Evolutionary conservation across 2,329 filamentous ascomycete genomes (phyloP).

Genomic region (Chlorencoelia australis): DNA sequence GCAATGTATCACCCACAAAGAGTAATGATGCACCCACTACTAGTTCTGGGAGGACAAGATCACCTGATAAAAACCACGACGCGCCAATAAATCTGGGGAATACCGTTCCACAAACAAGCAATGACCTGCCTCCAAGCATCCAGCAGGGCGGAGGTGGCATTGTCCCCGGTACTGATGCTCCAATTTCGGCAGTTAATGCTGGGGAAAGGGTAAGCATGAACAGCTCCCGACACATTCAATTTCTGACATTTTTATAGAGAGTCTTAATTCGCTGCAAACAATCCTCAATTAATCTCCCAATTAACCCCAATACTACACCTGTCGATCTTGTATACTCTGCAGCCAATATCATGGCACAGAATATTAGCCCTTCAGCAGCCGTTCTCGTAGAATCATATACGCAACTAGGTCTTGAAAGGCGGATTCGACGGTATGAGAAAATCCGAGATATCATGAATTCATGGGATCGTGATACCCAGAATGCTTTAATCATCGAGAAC

Average conservation of each 20-base stretch:
- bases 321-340: conserved; percentile 63
- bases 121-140: conserved; percentile 11
- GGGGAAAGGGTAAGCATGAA: conserved; percentile 55
- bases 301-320: conserved; percentile 65
- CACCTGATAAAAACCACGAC: too few relatives aligned
- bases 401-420: conserved; percentile 68
- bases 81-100: too few relatives aligned
- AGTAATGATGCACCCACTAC: conserved; percentile 9
- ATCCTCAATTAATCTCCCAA: conserved; percentile 57
- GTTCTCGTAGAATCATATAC: conserved; percentile 71
- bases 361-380: conserved; percentile 53
- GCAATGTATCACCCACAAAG: conserved; percentile 1
- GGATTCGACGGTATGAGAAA: conserved; percentile 75
- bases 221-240: conserved; percentile 6
- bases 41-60: conserved; percentile 9
- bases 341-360: conserved; percentile 50
- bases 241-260: conserved; percentile 36
- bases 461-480: conserved; percentile 76
- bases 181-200: conserved; percentile 70
- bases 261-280: conserved; percentile 66
- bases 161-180: conserved; percentile 58
- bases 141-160: conserved; percentile 23
- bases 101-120: too few relatives aligned
- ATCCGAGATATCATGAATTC: conserved; percentile 85
- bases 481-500: conserved; percentile 59